These are phyloP conservation scores for Eimeria praecox DNA, from an alignment of 169 alveolate species.

Conservation along the genomic window DNA sequence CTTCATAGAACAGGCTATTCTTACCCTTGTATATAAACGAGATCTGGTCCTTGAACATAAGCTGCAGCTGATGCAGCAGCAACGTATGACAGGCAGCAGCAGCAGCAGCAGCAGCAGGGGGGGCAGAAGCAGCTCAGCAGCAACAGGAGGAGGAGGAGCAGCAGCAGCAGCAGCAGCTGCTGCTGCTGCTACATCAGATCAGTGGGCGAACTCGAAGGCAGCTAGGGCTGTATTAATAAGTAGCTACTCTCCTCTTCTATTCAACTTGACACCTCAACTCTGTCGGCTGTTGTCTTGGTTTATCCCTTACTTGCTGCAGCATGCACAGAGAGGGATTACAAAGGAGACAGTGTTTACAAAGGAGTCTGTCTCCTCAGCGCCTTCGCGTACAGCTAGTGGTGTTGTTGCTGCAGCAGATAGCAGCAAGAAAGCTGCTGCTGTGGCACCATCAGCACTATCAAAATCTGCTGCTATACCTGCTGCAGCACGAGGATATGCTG, in stretches of 20 bases:
- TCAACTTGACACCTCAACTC: constrained; percentile 91
- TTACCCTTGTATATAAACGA: constrained; percentile 61
- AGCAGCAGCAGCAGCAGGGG: constrained; percentile 15
- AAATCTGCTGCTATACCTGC: constrained; percentile 25
- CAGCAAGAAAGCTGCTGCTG: background rate
- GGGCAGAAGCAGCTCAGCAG: background rate
- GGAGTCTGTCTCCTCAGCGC: constrained; percentile 13
- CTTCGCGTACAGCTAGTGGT: constrained; percentile 13
- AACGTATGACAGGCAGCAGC: constrained; percentile 50
- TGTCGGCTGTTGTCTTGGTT: constrained; percentile 89
- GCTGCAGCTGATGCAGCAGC: constrained; percentile 69
- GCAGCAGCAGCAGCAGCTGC: constrained; percentile 63
- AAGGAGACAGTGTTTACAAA: constrained; percentile 24
- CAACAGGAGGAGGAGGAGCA: constrained; percentile 56
- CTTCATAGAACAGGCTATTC: constrained; percentile 53
- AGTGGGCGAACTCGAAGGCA: constrained; percentile 85
- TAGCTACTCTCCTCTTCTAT: constrained; percentile 86
- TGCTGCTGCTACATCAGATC: constrained; percentile 68
- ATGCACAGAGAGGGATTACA: constrained; percentile 65
- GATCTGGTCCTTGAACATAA: constrained; percentile 51
- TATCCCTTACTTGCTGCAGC: constrained; percentile 88
- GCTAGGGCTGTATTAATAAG: constrained; percentile 88
- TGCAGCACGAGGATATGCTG: constrained; percentile 54
- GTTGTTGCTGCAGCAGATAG: background rate
- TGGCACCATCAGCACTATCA: background rate